Evolutionary conservation across 106 monocot species (phyloP), one percentile per base, ranked within the genome.

Genomic region (Allium cepa): DNA sequence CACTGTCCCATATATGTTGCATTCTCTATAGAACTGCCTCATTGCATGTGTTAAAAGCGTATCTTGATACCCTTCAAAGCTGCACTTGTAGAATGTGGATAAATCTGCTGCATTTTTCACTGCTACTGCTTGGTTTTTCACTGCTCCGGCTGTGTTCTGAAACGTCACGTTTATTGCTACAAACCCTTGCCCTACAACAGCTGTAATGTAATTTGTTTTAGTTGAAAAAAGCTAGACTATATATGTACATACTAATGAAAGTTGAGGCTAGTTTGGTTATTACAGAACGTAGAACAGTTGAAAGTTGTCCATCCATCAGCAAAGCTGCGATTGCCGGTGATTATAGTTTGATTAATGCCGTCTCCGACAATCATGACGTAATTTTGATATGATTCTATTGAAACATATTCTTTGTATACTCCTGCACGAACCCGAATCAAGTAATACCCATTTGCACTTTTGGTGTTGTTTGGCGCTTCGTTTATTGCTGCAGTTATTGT

Each of bases 1-100:
- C 1, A 94, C 90, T 3, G 94, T 94, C 63, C 90, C 94, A 73
- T 85, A 85, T 63, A 90, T 72, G 81, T 86, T 81, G 77, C 93
- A 93, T 3, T 79, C 79, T 15, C 79, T 48, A 79, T 88, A 93
- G 85, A 93, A 88, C 36, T 93, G 93, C 8, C 93, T 50, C 76
- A 93, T 58, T 17, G 93, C 83, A 75, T 88, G 86, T 46, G 86
- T 68, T 70, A 88, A 88, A 16, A 93, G 79, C 3, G 93, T 93
- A 79, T 91, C 94, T 56, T 94, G 94, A 71, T 83, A 90, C 3
- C 77, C 87, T 12, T 87, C 87, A 67, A 90, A 82, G 78, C 90
- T 90, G 84, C 90, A 87, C 60, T 13, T 48, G 72, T 90, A 87
- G 83, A 90, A 90, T 16, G 85, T 62, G 10, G 90, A 90, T 8